Evolutionary conservation across 345 rosid species (phyloP), one percentile per base, ranked within the genome.

Genomic region (Aegle marmelos): DNA sequence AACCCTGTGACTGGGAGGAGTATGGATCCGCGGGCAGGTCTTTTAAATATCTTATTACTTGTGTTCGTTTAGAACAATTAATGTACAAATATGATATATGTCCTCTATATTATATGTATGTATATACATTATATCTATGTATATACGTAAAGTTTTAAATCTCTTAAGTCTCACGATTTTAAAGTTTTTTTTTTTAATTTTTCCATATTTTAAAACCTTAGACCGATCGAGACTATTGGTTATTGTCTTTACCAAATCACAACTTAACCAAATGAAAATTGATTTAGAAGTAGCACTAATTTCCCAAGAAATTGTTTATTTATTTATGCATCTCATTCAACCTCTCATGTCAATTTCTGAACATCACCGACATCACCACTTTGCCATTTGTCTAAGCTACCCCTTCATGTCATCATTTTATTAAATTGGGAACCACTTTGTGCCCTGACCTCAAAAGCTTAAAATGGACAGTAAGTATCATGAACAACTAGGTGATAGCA

Each of bases 401-500:
- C 19, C 17, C 22, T 17, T 9, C 10, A 16, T 5, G 34, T 69
- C 10, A 6, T 48, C 34, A 8, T 69, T 69, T 24, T 8, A 57
- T 70, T 27, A 24, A 24, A 56, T 24, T 48, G n/a, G 33, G 27
- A 56, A 34, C 6, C 61, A 24, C n/a, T 21, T 67, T 45, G 24
- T 45, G 50, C 70, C 45, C 70, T 17, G 39, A 31, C 39, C 58
- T 37, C 39, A 10, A 45, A 45, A 27, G 63, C n/a, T 56, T 9
- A 11, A 54, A 75, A 17, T 21, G 60, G 67, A 72, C 57, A 41
- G 75, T 64, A 61, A 74, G 45, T 27, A 75, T 48, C 73, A 62
- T 9, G 57, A 63, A 71, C 74, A 63, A 65, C 59, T 60, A 50
- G 83, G 64, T 27, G 77, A 58, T 31, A 33, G 61, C 82, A 81